Conservation (phyloP, 257 asterid species). For the Coffea canephora region DNA sequence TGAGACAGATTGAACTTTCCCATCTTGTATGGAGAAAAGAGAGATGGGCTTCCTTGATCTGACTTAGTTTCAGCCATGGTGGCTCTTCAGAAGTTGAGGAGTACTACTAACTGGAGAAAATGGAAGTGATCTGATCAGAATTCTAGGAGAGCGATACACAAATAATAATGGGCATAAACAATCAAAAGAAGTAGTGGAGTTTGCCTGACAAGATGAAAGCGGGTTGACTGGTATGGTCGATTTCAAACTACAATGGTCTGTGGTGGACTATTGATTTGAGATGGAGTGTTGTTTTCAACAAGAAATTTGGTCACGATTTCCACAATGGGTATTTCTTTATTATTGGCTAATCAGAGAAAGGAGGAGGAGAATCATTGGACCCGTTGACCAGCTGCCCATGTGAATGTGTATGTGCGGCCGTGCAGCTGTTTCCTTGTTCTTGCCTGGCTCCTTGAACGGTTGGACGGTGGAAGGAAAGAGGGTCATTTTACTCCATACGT, state of each 20-base stretch:
- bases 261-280: not conserved
- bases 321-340: not conserved
- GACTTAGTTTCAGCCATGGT: constrained; percentile 47
- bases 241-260: not conserved
- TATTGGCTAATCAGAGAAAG: not conserved
- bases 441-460: too few species aligned
- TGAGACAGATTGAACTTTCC: constrained; percentile 77
- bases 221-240: not conserved
- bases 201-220: not conserved
- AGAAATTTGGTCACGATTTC: not conserved
- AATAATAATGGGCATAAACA: too few species aligned
- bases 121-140: not conserved
- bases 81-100: not conserved
- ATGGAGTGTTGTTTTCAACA: too few species aligned
- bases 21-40: constrained; percentile 88
- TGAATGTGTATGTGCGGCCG: too few species aligned
- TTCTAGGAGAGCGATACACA: too few species aligned
- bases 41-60: constrained; percentile 45
- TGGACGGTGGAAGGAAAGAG: too few species aligned
- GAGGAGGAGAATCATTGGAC: not conserved
- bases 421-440: too few species aligned
- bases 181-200: not conserved
- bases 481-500: too few species aligned
- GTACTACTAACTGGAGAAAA: not conserved
- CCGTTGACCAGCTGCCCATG: not conserved